phyloP scores from a whole-genome alignment of 345 rosid species.

The Eucalyptus cladocalyx region DNA sequence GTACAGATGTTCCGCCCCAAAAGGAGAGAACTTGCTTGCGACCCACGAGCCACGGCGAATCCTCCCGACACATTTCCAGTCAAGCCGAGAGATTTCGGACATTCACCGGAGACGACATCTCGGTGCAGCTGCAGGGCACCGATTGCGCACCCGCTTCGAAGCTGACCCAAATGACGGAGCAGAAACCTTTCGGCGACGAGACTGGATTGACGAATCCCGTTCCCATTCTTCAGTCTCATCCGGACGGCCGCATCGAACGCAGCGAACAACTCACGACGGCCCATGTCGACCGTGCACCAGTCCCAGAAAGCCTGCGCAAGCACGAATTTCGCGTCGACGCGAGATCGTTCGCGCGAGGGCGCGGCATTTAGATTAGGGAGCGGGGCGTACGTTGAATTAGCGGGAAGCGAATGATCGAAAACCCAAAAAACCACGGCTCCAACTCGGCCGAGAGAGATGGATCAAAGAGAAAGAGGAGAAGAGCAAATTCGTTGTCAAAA shows the following conservation, averaged over 20 bases:
- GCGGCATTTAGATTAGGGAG: not conserved
- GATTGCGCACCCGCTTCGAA: not conserved
- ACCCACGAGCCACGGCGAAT: not conserved
- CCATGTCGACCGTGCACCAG: not conserved
- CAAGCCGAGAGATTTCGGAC: not conserved
- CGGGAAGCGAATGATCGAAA: not conserved
- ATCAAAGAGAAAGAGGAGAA: not conserved
- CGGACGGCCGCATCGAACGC: not conserved
- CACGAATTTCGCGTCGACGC: not conserved
- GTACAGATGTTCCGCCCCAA: not conserved
- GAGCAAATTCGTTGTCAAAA: not conserved
- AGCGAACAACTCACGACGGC: not conserved
- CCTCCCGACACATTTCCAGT: not conserved
- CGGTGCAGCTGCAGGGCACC: not conserved
- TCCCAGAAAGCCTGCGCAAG: not conserved
- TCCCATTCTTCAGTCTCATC: not conserved
- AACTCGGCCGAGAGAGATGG: not conserved
- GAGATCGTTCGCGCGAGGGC: not conserved
- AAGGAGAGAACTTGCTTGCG: not conserved
- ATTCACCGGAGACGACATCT: not conserved
- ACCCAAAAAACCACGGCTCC: not conserved
- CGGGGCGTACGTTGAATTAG: not conserved
- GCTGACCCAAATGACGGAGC: not conserved
- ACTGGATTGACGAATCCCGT: not conserved
- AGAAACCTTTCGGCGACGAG: not conserved